A percentile compares a stretch with the other conserved stretches of the same genome.
Evolutionary conservation across 371 early-diverging fungal species (phyloP).

Genomic region (Apophysomyces ossiformis): DNA sequence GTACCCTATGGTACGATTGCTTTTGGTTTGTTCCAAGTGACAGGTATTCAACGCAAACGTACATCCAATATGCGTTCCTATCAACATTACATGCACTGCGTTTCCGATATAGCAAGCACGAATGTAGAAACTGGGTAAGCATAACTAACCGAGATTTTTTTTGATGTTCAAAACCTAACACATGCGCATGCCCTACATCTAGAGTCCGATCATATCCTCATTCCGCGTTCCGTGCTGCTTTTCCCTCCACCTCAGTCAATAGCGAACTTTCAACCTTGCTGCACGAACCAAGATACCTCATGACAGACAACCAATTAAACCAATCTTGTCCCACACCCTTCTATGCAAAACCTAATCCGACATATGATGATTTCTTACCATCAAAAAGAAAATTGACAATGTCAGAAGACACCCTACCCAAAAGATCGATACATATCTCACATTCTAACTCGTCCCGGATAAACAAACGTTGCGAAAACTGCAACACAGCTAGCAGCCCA

Average conservation of each 20-base stretch:
- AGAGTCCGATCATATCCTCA: neutral
- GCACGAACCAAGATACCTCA: slow-evolving; percentile 4
- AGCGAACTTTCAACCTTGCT: neutral
- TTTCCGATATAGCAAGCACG: slow-evolving; percentile 9
- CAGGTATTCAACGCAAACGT: slow-evolving; percentile 1
- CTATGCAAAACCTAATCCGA: slow-evolving; percentile 1
- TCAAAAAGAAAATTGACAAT: neutral
- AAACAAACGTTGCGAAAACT: slow-evolving; percentile 64
- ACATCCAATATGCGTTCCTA: slow-evolving; percentile 13
- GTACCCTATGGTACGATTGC: slow-evolving; percentile 39
- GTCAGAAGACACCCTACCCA: neutral
- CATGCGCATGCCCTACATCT: neutral
- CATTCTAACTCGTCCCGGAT: neutral
- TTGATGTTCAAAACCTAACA: neutral
- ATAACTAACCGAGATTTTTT: neutral
- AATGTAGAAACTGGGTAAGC: neutral
- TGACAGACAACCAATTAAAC: neutral
- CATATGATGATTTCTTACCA: neutral
- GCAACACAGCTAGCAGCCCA: slow-evolving; percentile 72
- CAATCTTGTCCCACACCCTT: neutral
- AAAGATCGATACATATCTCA: neutral
- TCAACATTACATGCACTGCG: slow-evolving; percentile 18
- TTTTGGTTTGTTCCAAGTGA: slow-evolving; percentile 38
- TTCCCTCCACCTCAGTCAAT: slow-evolving; percentile 5
- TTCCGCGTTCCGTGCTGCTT: neutral